Evolutionary conservation across 2,329 filamentous ascomycete genomes (phyloP).

Genomic region (Cercospora sp.): DNA sequence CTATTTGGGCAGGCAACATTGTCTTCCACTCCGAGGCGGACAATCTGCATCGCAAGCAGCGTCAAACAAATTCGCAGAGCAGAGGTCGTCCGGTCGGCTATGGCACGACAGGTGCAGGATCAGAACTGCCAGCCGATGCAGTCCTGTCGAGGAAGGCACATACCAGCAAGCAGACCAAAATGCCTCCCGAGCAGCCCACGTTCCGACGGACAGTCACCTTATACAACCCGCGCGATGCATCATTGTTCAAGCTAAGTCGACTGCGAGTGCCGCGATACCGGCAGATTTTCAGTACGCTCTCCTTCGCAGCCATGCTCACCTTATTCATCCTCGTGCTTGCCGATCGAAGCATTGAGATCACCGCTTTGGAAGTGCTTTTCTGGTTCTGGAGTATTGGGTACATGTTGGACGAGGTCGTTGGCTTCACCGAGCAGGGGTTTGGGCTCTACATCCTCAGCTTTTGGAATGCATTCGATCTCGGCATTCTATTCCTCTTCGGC

Average conservation of each 20-base stretch:
- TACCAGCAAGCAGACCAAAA: slow-evolving; percentile 26
- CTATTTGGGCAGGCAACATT: slow-evolving; percentile 94
- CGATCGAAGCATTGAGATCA: slow-evolving; percentile 75
- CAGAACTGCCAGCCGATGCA: slow-evolving; percentile 35
- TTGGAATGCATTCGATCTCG: slow-evolving; percentile 94
- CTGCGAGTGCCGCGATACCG: slow-evolving; percentile 88
- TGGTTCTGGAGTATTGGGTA: slow-evolving; percentile 98
- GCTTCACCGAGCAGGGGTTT: slow-evolving; percentile 95
- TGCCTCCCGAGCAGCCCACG: slow-evolving; percentile 34
- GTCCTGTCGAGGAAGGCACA: slow-evolving; percentile 34
- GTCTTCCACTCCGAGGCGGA: slow-evolving; percentile 91
- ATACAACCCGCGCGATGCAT: slow-evolving; percentile 88
- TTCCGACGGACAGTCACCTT: slow-evolving; percentile 75
- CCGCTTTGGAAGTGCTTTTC: slow-evolving; percentile 80
- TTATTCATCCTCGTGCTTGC: slow-evolving; percentile 81
- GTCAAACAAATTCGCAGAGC: slow-evolving; percentile 36
- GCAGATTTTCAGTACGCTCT: slow-evolving; percentile 84
- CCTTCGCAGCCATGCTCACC: slow-evolving; percentile 78
- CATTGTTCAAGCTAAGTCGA: slow-evolving; percentile 85
- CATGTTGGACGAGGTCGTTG: slow-evolving; percentile 93
- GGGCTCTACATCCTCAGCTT: slow-evolving; percentile 96
- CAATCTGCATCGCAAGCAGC: slow-evolving; percentile 68
- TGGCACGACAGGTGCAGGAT: slow-evolving; percentile 39
- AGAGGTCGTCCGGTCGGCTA: slow-evolving; percentile 37
- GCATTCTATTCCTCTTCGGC: slow-evolving; percentile 80